A percentile compares a stretch with the other conserved stretches of the same genome.
Evolutionary conservation across 2,329 filamentous ascomycete genomes (phyloP).

Genomic region (Taxawa tesnikishii): DNA sequence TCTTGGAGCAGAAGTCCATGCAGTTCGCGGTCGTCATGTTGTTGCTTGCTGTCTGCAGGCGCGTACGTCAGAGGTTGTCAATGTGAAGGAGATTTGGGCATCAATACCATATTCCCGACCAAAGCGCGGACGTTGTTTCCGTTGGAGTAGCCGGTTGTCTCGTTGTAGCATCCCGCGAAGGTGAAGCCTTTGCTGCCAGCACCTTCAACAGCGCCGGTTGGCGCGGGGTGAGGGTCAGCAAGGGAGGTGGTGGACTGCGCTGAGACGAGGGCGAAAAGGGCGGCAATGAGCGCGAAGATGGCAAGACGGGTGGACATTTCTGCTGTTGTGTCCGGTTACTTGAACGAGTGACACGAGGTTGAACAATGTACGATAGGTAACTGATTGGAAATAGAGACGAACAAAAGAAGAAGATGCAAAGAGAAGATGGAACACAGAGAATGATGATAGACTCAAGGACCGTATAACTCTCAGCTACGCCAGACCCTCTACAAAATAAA

Average conservation of each 20-base stretch:
- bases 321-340: too few relatives aligned
- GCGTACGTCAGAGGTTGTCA: background rate
- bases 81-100: background rate
- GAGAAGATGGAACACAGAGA: too few relatives aligned
- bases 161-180: constrained; percentile 48
- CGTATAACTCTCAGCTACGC: too few relatives aligned
- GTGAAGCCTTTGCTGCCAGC: constrained; percentile 22
- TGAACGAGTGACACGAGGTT: too few relatives aligned
- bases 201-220: constrained; percentile 11
- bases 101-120: constrained; percentile 28
- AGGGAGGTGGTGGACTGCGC: constrained; percentile 13
- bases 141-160: constrained; percentile 31
- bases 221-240: constrained; percentile 16
- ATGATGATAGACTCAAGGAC: too few relatives aligned
- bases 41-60: constrained; percentile 21
- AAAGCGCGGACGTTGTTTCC: constrained; percentile 34
- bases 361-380: too few relatives aligned
- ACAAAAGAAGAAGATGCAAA: too few relatives aligned
- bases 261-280: constrained; percentile 8
- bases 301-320: constrained; percentile 3
- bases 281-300: constrained; percentile 5
- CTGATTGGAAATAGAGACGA: too few relatives aligned
- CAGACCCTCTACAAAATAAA: too few relatives aligned
- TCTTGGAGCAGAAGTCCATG: constrained; percentile 36
- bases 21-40: constrained; percentile 41